Evolutionary conservation across 1,139 yeast species (phyloP).

Genomic region (Nakaseomyces sp.): DNA sequence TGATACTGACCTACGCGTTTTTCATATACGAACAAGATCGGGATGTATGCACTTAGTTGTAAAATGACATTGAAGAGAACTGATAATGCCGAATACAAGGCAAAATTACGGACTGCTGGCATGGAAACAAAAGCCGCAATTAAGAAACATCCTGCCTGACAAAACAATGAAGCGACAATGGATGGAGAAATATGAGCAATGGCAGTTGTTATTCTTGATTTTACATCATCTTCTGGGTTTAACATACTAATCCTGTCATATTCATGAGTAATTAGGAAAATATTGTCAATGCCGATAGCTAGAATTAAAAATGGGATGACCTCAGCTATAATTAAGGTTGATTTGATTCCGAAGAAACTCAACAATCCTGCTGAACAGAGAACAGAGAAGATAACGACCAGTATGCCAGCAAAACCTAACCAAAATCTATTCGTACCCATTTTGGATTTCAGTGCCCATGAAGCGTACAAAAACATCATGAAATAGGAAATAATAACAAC

Average conservation of each 20-base stretch:
- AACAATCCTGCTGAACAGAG: slow-evolving; percentile 76
- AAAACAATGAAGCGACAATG: slow-evolving; percentile 63
- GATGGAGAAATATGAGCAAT: slow-evolving; percentile 79
- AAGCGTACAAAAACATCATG: slow-evolving; percentile 85
- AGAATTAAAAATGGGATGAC: slow-evolving; percentile 91
- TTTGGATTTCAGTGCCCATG: slow-evolving; percentile 53
- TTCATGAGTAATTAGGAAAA: slow-evolving; percentile 78
- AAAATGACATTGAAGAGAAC: slow-evolving; percentile 64
- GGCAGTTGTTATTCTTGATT: slow-evolving; percentile 52
- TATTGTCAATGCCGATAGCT: slow-evolving; percentile 93
- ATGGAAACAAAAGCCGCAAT: slow-evolving; percentile 75
- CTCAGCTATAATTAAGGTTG: slow-evolving; percentile 89
- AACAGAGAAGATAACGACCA: slow-evolving; percentile 73
- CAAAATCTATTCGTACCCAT: slow-evolving; percentile 48
- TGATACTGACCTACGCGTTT: slow-evolving; percentile 7
- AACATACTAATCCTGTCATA: slow-evolving; percentile 46
- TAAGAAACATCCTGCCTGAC: slow-evolving; percentile 70
- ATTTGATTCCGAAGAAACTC: slow-evolving; percentile 63
- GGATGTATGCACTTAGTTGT: slow-evolving; percentile 74
- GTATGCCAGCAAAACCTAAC: slow-evolving; percentile 72
- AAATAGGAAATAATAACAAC: slow-evolving; percentile 68
- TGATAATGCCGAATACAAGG: slow-evolving; percentile 83
- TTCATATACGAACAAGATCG: slow-evolving; percentile 42
- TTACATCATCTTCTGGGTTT: slow-evolving; percentile 39
- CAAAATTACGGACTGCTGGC: slow-evolving; percentile 96